These are phyloP conservation scores for Cyclostephanos invisitatus DNA, from an alignment of 108 stramenopile genomes.

Conservation along the genomic window DNA sequence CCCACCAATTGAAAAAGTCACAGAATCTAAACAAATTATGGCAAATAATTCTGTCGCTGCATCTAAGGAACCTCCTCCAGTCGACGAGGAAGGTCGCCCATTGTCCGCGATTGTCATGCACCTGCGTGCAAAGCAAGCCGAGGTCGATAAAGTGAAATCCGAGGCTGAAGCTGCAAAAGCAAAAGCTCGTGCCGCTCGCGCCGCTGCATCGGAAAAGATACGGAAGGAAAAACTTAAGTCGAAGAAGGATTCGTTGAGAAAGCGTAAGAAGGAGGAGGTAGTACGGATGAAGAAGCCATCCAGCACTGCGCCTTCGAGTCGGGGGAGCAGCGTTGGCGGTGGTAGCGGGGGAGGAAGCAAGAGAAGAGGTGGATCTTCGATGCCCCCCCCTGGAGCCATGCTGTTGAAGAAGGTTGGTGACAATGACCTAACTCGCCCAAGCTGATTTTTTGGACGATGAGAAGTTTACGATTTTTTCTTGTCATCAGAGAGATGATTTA, in stretches of 20 bases:
- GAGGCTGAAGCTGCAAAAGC: constrained; percentile 34
- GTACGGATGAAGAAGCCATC: constrained; percentile 11
- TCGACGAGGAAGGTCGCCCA: constrained; percentile 48
- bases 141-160: constrained; percentile 33
- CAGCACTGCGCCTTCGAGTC: constrained; percentile 1
- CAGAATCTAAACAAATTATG: constrained; percentile 3
- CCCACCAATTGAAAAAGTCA: constrained; percentile 5
- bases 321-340: neutral
- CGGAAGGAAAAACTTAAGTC: constrained; percentile 13
- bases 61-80: neutral
- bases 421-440: constrained; percentile 6
- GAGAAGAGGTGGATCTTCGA: constrained; percentile 5
- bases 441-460: constrained; percentile 24
- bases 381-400: constrained; percentile 38
- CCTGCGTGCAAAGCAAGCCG: constrained; percentile 41
- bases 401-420: constrained; percentile 31
- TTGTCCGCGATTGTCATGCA: constrained; percentile 38
- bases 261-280: constrained; percentile 26
- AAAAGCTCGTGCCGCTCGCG: constrained; percentile 17
- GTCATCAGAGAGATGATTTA: neutral
- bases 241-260: constrained; percentile 22
- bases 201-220: constrained; percentile 24
- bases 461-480: neutral
- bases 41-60: neutral
- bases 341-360: constrained; percentile 6